Evolutionary conservation across 2,329 filamentous ascomycete genomes (phyloP).

Genomic region (Pseudocercospora pini-densiflorae): DNA sequence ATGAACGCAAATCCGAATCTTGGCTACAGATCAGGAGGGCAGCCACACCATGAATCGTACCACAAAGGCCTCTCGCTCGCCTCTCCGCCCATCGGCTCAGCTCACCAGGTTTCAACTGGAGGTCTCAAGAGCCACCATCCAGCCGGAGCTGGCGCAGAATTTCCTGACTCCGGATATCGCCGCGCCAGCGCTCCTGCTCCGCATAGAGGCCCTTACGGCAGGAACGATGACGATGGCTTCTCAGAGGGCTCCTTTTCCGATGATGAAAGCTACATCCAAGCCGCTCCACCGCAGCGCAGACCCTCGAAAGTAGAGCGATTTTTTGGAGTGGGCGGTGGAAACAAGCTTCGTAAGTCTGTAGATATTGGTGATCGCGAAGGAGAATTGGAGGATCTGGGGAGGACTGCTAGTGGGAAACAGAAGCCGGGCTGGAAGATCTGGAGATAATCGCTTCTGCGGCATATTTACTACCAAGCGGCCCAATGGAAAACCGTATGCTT

Average conservation of each 20-base stretch:
- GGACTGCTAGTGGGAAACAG: constrained; percentile 40
- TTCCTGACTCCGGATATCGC: constrained; percentile 27
- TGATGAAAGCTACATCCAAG: constrained; percentile 31
- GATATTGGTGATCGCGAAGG: constrained; percentile 23
- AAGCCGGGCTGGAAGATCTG: constrained; percentile 37
- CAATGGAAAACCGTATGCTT: too few species aligned
- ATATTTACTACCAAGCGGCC: too few species aligned
- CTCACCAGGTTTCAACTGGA: constrained; percentile 12
- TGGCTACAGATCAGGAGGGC: constrained; percentile 1
- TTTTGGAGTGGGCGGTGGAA: constrained; percentile 33
- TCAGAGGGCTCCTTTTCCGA: constrained; percentile 33
- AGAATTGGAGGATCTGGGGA: constrained; percentile 16
- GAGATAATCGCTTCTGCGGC: constrained; percentile 17
- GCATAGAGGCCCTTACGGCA: constrained; percentile 16
- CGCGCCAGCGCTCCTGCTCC: constrained; percentile 19
- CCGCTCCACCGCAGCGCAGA: constrained; percentile 25
- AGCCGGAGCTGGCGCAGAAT: constrained; percentile 2
- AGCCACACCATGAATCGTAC: constrained; percentile 15
- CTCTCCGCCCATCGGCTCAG: constrained; percentile 32
- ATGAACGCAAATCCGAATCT: constrained; percentile 22
- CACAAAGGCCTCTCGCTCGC: constrained; percentile 31
- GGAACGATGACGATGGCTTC: constrained; percentile 23
- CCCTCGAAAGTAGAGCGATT: constrained; percentile 40
- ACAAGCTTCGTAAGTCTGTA: background rate
- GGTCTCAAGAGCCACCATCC: constrained; percentile 7